Conservation (phyloP, 1,284 basidiomycete genomes). For the Ceratobasidium sp. region DNA sequence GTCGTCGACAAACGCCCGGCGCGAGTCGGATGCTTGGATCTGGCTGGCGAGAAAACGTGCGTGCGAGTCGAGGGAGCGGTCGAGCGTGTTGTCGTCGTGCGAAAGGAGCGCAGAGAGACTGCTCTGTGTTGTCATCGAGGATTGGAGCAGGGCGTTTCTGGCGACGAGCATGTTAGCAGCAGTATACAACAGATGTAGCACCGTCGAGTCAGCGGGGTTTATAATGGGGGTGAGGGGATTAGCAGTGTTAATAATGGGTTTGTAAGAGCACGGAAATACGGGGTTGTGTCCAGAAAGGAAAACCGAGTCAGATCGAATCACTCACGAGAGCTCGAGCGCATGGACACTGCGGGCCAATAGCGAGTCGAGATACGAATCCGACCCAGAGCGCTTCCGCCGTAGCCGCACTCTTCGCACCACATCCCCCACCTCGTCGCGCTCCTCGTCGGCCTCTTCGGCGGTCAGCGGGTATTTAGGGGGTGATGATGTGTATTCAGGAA, state of each 20-base stretch:
- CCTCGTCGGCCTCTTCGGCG: conserved; percentile 32
- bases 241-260: background rate
- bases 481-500: conserved; percentile 23
- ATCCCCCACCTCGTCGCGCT: conserved; percentile 35
- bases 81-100: conserved; percentile 48
- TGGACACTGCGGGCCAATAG: conserved; percentile 78
- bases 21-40: conserved; percentile 55
- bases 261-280: background rate
- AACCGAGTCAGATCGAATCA: conserved; percentile 18
- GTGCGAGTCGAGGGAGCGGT: conserved; percentile 54
- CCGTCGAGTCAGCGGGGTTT: background rate
- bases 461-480: conserved; percentile 25
- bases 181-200: background rate
- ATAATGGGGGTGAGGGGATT: conserved; percentile 2
- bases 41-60: conserved; percentile 59
- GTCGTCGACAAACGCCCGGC: conserved; percentile 68
- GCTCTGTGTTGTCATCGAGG: conserved; percentile 71
- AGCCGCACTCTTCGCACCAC: conserved; percentile 21
- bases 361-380: conserved; percentile 67
- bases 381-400: conserved; percentile 39
- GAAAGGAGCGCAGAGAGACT: conserved; percentile 45
- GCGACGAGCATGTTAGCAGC: background rate
- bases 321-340: conserved; percentile 73
- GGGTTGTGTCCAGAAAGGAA: conserved; percentile 11
- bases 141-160: conserved; percentile 69